A percentile compares a stretch with the other conserved stretches of the same genome.
These are phyloP conservation scores for Cichorium intybus DNA, from an alignment of 140 eudicot genomes.

Conservation along the genomic window DNA sequence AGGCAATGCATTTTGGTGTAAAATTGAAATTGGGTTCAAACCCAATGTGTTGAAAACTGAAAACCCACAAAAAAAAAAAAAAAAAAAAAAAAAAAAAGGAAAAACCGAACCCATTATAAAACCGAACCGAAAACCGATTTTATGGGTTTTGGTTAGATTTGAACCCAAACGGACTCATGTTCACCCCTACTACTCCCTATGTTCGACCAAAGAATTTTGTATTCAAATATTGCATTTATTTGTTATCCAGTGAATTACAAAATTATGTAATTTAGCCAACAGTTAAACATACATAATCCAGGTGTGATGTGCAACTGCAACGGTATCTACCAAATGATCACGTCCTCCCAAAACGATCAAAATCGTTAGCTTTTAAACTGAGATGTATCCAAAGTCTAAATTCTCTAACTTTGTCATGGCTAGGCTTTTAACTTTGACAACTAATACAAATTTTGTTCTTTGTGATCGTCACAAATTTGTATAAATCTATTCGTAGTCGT, in stretches of 20 bases:
- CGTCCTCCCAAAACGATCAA: background rate
- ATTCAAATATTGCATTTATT: too few relatives aligned
- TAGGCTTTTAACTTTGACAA: constrained; percentile 16
- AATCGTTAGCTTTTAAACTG: background rate
- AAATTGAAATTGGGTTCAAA: too few relatives aligned
- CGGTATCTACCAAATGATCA: constrained; percentile 1
- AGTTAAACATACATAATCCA: background rate
- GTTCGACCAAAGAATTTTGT: too few relatives aligned
- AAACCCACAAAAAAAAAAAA: too few relatives aligned
- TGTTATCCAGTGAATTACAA: background rate
- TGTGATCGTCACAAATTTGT: constrained; percentile 23
- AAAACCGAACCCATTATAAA: too few relatives aligned
- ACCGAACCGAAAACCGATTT: too few relatives aligned
- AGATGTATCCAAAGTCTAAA: constrained; percentile 24
- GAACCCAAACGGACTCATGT: too few relatives aligned
- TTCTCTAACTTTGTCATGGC: constrained; percentile 19
- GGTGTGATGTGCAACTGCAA: background rate
- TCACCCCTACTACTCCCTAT: too few relatives aligned
- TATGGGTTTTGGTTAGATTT: too few relatives aligned
- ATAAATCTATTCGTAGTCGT: background rate
- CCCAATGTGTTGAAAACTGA: too few relatives aligned
- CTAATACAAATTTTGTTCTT: background rate
- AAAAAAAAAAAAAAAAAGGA: too few relatives aligned
- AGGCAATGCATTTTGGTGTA: too few relatives aligned
- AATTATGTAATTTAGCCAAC: background rate